These are phyloP conservation scores for Aspergillus sp. DNA, from an alignment of 2,329 filamentous ascomycete genomes.

Conservation along the genomic window DNA sequence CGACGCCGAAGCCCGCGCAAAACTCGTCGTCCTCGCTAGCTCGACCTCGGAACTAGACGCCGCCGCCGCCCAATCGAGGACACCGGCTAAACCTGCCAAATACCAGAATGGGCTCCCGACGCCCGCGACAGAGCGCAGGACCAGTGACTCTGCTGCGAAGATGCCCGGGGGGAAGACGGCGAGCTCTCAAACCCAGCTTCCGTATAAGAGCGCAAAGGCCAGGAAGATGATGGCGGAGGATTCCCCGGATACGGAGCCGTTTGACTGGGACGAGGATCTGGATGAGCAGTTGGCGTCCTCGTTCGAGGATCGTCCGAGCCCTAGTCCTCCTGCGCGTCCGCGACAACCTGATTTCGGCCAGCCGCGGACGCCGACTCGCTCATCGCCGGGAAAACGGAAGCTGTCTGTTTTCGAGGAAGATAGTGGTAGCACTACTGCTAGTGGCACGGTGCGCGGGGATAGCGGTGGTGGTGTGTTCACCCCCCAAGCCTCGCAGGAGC, in stretches of 20 bases:
- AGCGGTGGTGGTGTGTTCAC: background rate
- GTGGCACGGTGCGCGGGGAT: too few species aligned
- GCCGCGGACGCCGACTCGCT: conserved; percentile 20
- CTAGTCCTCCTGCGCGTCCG: too few species aligned
- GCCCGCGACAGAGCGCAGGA: conserved; percentile 22
- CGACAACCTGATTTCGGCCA: conserved; percentile 23
- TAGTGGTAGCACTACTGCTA: background rate
- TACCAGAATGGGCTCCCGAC: conserved; percentile 21
- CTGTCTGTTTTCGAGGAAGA: conserved; percentile 15
- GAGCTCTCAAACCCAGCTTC: conserved; percentile 5
- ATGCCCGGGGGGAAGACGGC: too few species aligned
- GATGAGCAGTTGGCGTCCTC: conserved; percentile 25
- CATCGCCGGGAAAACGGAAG: conserved; percentile 31
- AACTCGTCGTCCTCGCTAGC: conserved; percentile 40
- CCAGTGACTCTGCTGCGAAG: conserved; percentile 4
- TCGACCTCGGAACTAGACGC: conserved; percentile 36
- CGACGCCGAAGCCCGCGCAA: conserved; percentile 47
- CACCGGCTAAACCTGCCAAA: conserved; percentile 13
- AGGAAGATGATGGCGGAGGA: conserved; percentile 15
- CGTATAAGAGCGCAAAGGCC: conserved; percentile 19
- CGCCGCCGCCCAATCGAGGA: conserved; percentile 9
- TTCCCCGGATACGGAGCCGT: conserved; percentile 25
- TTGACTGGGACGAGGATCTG: conserved; percentile 28
- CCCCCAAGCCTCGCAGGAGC: conserved; percentile 3
- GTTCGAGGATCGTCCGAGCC: conserved; percentile 12